Base-by-base conservation (phyloP, 805 yeast genomes). In the Komagataella pseudopastoris region DNA sequence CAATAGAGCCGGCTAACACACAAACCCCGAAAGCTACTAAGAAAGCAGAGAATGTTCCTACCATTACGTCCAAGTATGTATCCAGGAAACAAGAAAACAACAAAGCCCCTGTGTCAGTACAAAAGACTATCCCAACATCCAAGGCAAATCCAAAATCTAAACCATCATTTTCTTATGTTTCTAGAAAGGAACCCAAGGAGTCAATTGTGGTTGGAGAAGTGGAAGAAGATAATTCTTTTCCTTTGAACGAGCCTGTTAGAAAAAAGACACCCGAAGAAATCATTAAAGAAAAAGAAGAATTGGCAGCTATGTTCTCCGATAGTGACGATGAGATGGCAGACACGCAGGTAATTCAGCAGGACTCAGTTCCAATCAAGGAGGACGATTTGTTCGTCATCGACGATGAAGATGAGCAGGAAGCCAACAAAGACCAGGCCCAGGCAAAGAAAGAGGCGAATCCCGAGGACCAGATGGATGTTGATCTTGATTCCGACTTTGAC, bases 111-210 rank as follows among this genome's bases (percentile, higher is more conserved):
- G 3, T 10, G 16, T 44, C 46, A 3, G 45, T 47, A 36, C 44
- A 23, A n/a, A 45, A 48, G 30, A 49, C 44, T 12, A 36, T 43
- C 17, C 39, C 45, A 20, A 14, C 17, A 22, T 30, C 48, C 5
- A 46, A 47, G 24, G 47, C 50, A n/a, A 39, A 36, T 23, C 17
- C 49, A 22, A 47, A 17, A 24, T 45, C 43, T 16, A 46, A 46
- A 20, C 39, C 48, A 5, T 44, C 44, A 39, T 49, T 50, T 22
- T 47, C 49, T 30, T 54, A 54, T 50, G 53, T 51, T n/a, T 54
- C 56, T 12, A 46, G 55, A 24, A 58, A 56, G 46, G 58, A 58
- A 47, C 69, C 69, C 10, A 62, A 56, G 46, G 75, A 71, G 50
- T 60, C 8, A 53, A 50, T 49, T 10, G 44, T 48, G 20, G 45